A percentile compares a stretch with the other conserved stretches of the same genome.
Evolutionary conservation across 225 moss, liverwort and hornwort species (phyloP).

Genomic region (Asterella californica): DNA sequence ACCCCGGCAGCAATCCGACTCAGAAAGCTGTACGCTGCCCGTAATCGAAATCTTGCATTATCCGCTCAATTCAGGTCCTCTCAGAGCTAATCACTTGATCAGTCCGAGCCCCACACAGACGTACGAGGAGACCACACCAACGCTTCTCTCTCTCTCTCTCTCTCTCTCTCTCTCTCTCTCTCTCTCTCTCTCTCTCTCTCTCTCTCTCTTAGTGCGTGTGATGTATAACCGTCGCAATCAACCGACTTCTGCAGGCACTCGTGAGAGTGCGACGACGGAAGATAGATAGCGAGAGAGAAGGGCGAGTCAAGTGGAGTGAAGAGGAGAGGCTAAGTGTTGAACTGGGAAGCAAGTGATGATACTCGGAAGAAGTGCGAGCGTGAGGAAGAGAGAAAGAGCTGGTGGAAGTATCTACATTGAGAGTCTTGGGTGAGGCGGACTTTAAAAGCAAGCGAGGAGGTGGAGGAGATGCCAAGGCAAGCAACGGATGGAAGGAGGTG

Average conservation of each 20-base stretch:
- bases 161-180: no score
- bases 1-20: not conserved
- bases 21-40: not conserved
- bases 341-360: no score
- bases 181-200: no score
- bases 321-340: no score
- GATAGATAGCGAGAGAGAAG: not conserved
- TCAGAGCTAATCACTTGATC: not conserved
- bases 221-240: slow-evolving; percentile 5
- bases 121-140: not conserved
- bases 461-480: not conserved
- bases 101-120: no score
- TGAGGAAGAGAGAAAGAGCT: not conserved
- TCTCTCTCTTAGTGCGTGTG: not conserved
- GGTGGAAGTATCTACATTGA: not conserved
- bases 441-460: not conserved
- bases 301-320: not conserved
- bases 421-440: not conserved
- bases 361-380: not conserved
- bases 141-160: not conserved
- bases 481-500: not conserved
- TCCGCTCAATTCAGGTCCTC: not conserved
- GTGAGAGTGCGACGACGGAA: not conserved
- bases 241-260: not conserved
- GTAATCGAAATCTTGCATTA: slow-evolving; percentile 4